A percentile compares a stretch with the other conserved stretches of the same genome.
Conservation (phyloP, 345 rosid species). For the Murraya paniculata region DNA sequence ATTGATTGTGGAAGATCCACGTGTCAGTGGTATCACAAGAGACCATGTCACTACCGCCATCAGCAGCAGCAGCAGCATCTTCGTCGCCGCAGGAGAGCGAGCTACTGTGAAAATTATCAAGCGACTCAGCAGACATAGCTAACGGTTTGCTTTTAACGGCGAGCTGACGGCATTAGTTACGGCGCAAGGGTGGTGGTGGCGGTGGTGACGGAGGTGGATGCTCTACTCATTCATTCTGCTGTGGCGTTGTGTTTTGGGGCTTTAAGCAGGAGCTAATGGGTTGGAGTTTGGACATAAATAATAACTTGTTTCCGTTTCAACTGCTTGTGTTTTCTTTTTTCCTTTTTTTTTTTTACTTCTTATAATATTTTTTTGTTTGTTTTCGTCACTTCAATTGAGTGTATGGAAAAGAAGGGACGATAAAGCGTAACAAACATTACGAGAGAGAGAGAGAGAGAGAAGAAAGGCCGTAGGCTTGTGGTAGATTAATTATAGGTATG, state of each 20-base stretch:
- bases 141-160: neutral
- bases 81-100: slow-evolving; percentile 22
- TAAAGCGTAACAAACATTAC: neutral
- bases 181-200: neutral
- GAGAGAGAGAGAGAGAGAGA: neutral
- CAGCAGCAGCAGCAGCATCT: neutral
- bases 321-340: neutral
- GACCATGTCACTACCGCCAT: slow-evolving; percentile 24
- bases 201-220: neutral
- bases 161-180: slow-evolving; percentile 21
- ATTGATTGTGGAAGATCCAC: slow-evolving; percentile 20
- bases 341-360: neutral
- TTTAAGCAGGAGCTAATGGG: slow-evolving; percentile 13
- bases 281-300: slow-evolving; percentile 9
- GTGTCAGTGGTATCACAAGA: slow-evolving; percentile 17
- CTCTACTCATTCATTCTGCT: neutral
- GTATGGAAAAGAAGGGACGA: neutral
- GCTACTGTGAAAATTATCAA: slow-evolving; percentile 13
- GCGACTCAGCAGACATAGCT: slow-evolving; percentile 14
- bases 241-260: slow-evolving; percentile 8
- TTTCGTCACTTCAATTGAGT: neutral
- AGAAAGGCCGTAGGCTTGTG: no score
- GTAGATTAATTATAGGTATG: neutral
- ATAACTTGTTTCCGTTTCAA: slow-evolving; percentile 10
- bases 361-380: neutral